Evolutionary conservation across 306 rosid species (phyloP).

Genomic region (Rubus parviflorus): DNA sequence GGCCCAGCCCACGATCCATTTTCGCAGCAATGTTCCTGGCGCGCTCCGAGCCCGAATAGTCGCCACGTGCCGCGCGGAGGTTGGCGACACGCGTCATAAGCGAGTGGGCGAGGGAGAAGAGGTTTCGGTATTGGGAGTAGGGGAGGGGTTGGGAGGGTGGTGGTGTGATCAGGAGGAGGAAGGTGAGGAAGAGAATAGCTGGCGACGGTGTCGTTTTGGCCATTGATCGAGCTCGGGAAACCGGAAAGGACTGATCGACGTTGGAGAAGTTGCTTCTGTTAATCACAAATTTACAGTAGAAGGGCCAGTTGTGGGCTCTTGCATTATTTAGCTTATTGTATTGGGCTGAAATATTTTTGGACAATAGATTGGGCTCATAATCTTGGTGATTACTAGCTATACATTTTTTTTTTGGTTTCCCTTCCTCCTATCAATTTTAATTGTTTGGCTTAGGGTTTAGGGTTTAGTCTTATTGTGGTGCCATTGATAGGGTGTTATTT

Average conservation of each 20-base stretch:
- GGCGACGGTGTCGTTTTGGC: conserved; percentile 39
- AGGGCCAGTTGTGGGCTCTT: too few relatives aligned
- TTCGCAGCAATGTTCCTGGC: conserved; percentile 48
- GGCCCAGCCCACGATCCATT: conserved; percentile 45
- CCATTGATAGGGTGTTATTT: too few relatives aligned
- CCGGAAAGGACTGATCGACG: not conserved
- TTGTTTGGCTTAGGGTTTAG: too few relatives aligned
- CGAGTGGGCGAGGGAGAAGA: conserved; percentile 65
- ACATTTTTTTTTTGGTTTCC: too few relatives aligned
- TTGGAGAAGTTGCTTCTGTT: not conserved
- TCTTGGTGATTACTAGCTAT: too few relatives aligned
- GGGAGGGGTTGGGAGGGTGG: conserved; percentile 47
- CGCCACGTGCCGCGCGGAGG: conserved; percentile 74
- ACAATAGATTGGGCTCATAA: too few relatives aligned
- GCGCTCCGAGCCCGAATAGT: conserved; percentile 53
- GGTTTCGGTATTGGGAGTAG: conserved; percentile 39
- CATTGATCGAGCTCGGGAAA: too few relatives aligned
- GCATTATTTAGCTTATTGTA: too few relatives aligned
- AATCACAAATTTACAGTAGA: too few relatives aligned
- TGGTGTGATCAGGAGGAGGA: conserved; percentile 40
- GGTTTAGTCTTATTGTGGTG: too few relatives aligned
- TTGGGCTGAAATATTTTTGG: too few relatives aligned
- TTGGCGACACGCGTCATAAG: conserved; percentile 65
- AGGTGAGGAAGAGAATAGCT: conserved; percentile 22
- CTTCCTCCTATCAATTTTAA: too few relatives aligned